Evolutionary conservation across 257 asterid species (phyloP).

Genomic region (Fraxinus quadrangulata): DNA sequence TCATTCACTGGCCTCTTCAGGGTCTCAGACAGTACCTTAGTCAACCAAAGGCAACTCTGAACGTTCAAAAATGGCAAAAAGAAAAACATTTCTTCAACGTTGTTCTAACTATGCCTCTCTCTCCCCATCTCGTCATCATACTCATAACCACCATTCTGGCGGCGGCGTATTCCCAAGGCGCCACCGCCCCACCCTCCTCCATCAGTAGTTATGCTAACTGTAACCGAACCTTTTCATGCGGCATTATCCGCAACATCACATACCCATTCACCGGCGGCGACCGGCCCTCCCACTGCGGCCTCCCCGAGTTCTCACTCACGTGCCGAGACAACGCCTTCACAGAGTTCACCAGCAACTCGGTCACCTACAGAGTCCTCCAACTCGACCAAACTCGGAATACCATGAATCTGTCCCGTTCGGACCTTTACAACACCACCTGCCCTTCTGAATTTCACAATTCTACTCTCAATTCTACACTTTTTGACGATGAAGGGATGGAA

Average conservation of each 20-base stretch:
- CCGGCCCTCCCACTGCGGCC: slow-evolving; percentile 45
- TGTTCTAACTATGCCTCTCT: slow-evolving; percentile 26
- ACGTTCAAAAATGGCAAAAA: slow-evolving; percentile 9
- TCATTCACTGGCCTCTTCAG: not conserved
- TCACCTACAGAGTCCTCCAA: slow-evolving; percentile 32
- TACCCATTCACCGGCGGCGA: slow-evolving; percentile 41
- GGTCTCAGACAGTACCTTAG: not conserved
- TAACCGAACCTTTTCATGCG: slow-evolving; percentile 55
- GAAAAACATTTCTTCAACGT: slow-evolving; percentile 1
- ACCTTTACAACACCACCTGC: slow-evolving; percentile 48
- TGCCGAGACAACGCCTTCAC: slow-evolving; percentile 31
- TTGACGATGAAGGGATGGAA: slow-evolving; percentile 21
- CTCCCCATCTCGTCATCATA: slow-evolving; percentile 21
- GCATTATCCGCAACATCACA: slow-evolving; percentile 39
- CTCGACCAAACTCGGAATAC: slow-evolving; percentile 35
- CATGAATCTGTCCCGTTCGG: slow-evolving; percentile 49
- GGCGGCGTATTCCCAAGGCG: slow-evolving; percentile 28
- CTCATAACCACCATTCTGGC: slow-evolving; percentile 32
- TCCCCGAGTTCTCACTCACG: slow-evolving; percentile 36
- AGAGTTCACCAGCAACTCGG: slow-evolving; percentile 29
- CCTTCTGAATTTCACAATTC: slow-evolving; percentile 47
- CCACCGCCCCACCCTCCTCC: slow-evolving; percentile 21
- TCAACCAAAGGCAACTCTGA: slow-evolving; percentile 35
- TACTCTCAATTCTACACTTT: slow-evolving; percentile 35
- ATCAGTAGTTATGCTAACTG: slow-evolving; percentile 39